Percentiles rank a stretch among this genome's conserved stretches.
Conservation (phyloP, 2,329 filamentous ascomycete genomes). For the Fusarium anthophilum region DNA sequence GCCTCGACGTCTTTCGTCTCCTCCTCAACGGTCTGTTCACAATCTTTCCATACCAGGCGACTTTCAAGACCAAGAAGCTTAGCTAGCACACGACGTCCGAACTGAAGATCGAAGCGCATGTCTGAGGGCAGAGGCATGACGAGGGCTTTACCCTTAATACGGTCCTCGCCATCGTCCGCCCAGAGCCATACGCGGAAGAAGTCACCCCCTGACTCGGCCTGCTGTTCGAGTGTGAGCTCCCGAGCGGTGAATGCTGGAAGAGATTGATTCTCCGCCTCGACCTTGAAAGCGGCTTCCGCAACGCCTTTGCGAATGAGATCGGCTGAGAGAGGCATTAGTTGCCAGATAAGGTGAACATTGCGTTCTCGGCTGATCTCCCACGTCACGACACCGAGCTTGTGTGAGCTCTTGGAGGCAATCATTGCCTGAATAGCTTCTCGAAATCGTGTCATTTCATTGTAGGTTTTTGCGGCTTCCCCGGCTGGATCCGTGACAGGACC, state of each 20-base stretch:
- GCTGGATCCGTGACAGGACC: constrained; percentile 61
- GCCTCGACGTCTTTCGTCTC: constrained; percentile 80
- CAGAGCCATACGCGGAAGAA: constrained; percentile 88
- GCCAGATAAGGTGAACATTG: constrained; percentile 93
- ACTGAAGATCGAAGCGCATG: constrained; percentile 88
- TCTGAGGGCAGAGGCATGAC: constrained; percentile 77
- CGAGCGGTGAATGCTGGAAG: constrained; percentile 62
- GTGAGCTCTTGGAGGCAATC: constrained; percentile 65
- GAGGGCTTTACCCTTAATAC: constrained; percentile 70
- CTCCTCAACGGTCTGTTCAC: constrained; percentile 78
- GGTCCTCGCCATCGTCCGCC: constrained; percentile 65
- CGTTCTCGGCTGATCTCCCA: constrained; percentile 88
- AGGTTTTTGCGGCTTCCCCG: constrained; percentile 68
- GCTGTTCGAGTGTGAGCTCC: constrained; percentile 60
- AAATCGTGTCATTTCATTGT: constrained; percentile 85
- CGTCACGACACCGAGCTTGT: constrained; percentile 81
- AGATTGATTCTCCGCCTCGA: constrained; percentile 80
- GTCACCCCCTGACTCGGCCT: constrained; percentile 63
- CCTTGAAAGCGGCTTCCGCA: constrained; percentile 88
- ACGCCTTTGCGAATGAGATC: constrained; percentile 75
- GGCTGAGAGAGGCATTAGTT: constrained; percentile 81
- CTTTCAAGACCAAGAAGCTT: constrained; percentile 85
- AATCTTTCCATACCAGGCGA: constrained; percentile 86
- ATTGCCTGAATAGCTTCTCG: constrained; percentile 81
- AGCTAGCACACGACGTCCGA: constrained; percentile 85